Evolutionary conservation across 495 filamentous ascomycete genomes (phyloP).

Genomic region (Astrothelium subdiscretum): DNA sequence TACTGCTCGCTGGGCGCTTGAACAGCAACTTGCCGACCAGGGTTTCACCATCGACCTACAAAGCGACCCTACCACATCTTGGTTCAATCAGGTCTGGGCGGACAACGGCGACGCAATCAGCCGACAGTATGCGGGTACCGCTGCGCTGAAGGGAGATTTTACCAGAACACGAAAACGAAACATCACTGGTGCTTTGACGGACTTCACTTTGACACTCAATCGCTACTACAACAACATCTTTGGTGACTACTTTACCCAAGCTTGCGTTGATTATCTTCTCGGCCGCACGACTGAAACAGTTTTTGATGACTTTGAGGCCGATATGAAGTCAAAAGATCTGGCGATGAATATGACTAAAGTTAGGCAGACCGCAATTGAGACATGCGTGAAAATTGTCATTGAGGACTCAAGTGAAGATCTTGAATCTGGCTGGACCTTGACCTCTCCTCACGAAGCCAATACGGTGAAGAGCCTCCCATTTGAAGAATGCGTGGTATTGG

Average conservation of each 20-base stretch:
- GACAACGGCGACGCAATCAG: slow-evolving; percentile 79
- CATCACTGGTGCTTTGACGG: slow-evolving; percentile 84
- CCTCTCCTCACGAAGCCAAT: slow-evolving; percentile 54
- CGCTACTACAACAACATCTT: slow-evolving; percentile 70
- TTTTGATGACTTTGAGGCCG: slow-evolving; percentile 83
- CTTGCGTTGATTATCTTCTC: slow-evolving; percentile 85
- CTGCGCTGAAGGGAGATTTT: slow-evolving; percentile 90
- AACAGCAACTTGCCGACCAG: slow-evolving; percentile 61
- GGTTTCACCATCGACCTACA: slow-evolving; percentile 59
- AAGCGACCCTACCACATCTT: slow-evolving; percentile 59
- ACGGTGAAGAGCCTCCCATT: slow-evolving; percentile 57
- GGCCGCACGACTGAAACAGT: slow-evolving; percentile 73
- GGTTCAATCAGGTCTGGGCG: slow-evolving; percentile 94
- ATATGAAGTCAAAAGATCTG: slow-evolving; percentile 79
- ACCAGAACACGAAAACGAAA: slow-evolving; percentile 83
- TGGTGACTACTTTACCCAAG: slow-evolving; percentile 91
- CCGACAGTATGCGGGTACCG: slow-evolving; percentile 68
- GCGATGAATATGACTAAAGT: slow-evolving; percentile 73
- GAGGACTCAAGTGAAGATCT: slow-evolving; percentile 74
- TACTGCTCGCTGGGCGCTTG: slow-evolving; percentile 63
- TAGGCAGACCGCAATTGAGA: slow-evolving; percentile 80
- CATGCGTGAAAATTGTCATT: slow-evolving; percentile 69
- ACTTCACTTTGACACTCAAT: slow-evolving; percentile 77
- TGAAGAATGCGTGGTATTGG: slow-evolving; percentile 71
- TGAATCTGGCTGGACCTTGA: slow-evolving; percentile 71